Percentiles rank a stretch among this genome's conserved stretches.
Evolutionary conservation across 306 rosid species (phyloP).

Genomic region (Comarum palustre): DNA sequence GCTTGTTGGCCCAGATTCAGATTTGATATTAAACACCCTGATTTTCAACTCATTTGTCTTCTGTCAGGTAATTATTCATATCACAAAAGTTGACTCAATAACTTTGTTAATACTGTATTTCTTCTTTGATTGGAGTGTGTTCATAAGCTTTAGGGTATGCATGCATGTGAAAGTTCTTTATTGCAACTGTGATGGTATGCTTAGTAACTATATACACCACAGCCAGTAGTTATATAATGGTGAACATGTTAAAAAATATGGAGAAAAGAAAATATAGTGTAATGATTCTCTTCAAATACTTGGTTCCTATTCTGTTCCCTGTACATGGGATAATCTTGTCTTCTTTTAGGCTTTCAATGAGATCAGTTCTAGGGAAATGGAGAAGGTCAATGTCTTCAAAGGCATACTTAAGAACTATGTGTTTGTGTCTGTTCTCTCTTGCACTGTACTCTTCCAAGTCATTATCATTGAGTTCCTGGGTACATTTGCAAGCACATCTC

Average conservation of each 20-base stretch:
- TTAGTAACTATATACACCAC: not conserved
- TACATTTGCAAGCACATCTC: conserved; percentile 76
- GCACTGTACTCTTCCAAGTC: conserved; percentile 80
- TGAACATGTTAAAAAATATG: not conserved
- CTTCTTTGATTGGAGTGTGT: not conserved
- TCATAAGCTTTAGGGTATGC: not conserved
- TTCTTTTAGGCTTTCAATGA: conserved; percentile 79
- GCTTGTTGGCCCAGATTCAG: conserved; percentile 65
- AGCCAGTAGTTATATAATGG: not conserved
- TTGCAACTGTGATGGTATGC: not conserved
- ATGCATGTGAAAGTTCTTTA: not conserved
- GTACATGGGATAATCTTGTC: conserved; percentile 12
- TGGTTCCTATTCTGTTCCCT: not conserved
- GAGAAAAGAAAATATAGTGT: not conserved
- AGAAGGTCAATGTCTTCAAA: conserved; percentile 80
- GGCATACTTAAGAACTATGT: conserved; percentile 79
- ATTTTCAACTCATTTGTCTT: conserved; percentile 95
- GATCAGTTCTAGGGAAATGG: conserved; percentile 97
- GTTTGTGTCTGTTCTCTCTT: conserved; percentile 64
- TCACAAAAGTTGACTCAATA: conserved; percentile 14
- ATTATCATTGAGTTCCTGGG: conserved; percentile 74
- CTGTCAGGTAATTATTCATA: conserved; percentile 70
- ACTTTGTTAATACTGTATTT: not conserved
- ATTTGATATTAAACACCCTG: conserved; percentile 73
- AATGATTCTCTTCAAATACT: not conserved